These are phyloP conservation scores for Candida broadrunensis DNA, from an alignment of 805 yeast species.

Conservation along the genomic window DNA sequence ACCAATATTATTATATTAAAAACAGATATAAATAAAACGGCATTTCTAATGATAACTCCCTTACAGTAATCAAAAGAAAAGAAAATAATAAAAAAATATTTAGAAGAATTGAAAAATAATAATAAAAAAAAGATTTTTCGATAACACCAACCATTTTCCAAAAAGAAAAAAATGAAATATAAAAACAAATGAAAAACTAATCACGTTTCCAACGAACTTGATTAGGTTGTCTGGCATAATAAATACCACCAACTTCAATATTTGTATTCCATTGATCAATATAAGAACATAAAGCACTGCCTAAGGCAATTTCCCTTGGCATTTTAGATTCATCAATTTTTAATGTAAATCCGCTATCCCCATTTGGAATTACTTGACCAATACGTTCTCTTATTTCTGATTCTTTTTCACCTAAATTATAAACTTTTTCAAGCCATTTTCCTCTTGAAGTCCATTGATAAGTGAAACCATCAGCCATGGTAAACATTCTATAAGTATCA, in stretches of 20 bases:
- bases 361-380: constrained; percentile 56
- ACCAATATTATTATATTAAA: background rate
- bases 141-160: too few species aligned
- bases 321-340: constrained; percentile 53
- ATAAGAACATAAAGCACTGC: constrained; percentile 57
- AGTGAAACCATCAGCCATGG: constrained; percentile 55
- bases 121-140: background rate
- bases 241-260: constrained; percentile 62
- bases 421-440: constrained; percentile 54
- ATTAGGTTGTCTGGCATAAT: constrained; percentile 47
- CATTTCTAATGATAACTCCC: too few species aligned
- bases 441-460: constrained; percentile 68
- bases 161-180: too few species aligned
- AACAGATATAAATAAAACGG: too few species aligned
- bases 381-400: constrained; percentile 62
- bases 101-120: background rate
- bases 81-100: background rate
- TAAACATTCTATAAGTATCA: constrained; percentile 59
- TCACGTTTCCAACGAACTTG: constrained; percentile 59
- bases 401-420: constrained; percentile 61
- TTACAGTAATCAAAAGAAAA: background rate
- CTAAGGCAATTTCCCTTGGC: constrained; percentile 55
- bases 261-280: constrained; percentile 69
- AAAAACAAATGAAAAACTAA: constrained; percentile 12
- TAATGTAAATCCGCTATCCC: constrained; percentile 52